Evolutionary conservation across 139 green algal species (phyloP).

Genomic region (Volvox reticuliferus): DNA sequence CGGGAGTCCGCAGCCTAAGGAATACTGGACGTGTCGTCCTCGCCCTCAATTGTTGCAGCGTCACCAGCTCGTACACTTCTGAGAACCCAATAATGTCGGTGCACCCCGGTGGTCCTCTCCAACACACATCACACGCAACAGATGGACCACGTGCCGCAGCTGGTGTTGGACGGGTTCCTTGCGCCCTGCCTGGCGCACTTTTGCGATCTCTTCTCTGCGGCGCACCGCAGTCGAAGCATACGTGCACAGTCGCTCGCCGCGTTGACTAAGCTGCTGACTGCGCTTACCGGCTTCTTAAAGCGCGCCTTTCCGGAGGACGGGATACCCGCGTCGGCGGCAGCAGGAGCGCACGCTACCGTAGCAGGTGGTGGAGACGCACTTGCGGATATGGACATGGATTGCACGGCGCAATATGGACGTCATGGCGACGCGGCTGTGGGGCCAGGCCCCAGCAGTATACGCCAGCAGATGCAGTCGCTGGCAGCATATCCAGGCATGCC

Average conservation of each 20-base stretch:
- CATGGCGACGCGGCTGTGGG: neutral
- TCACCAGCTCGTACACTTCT: too few relatives aligned
- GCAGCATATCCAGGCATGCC: neutral
- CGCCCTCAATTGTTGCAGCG: too few relatives aligned
- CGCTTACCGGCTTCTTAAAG: slow-evolving; percentile 45
- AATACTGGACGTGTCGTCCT: too few relatives aligned
- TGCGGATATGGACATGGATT: neutral
- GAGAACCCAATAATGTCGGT: too few relatives aligned
- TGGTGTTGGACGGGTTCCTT: slow-evolving; percentile 64
- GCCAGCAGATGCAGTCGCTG: neutral
- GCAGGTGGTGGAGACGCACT: neutral
- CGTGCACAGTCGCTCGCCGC: slow-evolving; percentile 68
- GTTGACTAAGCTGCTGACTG: slow-evolving; percentile 61
- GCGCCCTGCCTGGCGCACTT: slow-evolving; percentile 73
- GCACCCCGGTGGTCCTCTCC: neutral
- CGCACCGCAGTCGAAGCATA: slow-evolving; percentile 64
- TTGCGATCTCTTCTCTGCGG: slow-evolving; percentile 67
- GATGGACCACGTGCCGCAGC: slow-evolving; percentile 67
- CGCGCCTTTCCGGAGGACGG: slow-evolving; percentile 13
- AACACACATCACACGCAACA: neutral
- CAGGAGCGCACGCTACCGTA: neutral
- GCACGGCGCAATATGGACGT: neutral
- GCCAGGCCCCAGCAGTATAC: slow-evolving; percentile 7
- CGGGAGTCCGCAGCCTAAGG: too few relatives aligned
- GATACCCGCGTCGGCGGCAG: too few relatives aligned